Evolutionary conservation across 2,329 filamentous ascomycete genomes (phyloP), one percentile per base, ranked within the genome.

Genomic region (Colletotrichum sp.): DNA sequence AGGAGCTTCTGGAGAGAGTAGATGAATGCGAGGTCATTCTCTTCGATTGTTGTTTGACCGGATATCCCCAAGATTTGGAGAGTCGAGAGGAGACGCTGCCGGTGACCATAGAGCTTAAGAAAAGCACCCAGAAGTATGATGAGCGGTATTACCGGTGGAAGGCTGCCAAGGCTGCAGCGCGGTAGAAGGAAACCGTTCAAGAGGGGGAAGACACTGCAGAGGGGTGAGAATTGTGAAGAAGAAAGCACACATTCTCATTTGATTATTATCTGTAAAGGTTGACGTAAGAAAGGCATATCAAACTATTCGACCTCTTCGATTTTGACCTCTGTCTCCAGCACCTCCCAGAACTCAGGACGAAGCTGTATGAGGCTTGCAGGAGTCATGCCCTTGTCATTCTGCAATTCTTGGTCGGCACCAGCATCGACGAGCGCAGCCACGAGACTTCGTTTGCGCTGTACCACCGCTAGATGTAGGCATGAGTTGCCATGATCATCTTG

Each of bases 181-280:
- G 8, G 18, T 18, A 44, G 39, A 44, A 44, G 9, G 39, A 44
- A 44, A n/a, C 18, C 18, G 39, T 44, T 6, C 39, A 44, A 6
- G 39, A n/a, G 1, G 39, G 9, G 39, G 3, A n/a, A n/a, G 18
- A 44, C 18, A 12, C 0, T 44, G 39, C 0, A 1, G 2, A 44
- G 0, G 8, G 18, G 3, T 0, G 18, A 44, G 5, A 44, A 44
- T 10, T n/a, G 3, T 44, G 18, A 44, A 44, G 3, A n/a, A 10
- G 36, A n/a, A n/a, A n/a, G n/a, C n/a, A n/a, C n/a, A n/a, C n/a
- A n/a, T n/a, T n/a, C n/a, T n/a, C n/a, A n/a, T n/a, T n/a, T n/a
- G n/a, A n/a, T n/a, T n/a, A n/a, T n/a, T n/a, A n/a, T n/a, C n/a
- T n/a, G n/a, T n/a, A n/a, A n/a, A n/a, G n/a, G n/a, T n/a, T n/a